phyloP scores from a whole-genome alignment of 2,329 filamentous ascomycete species.

The Cytospora piceicola region DNA sequence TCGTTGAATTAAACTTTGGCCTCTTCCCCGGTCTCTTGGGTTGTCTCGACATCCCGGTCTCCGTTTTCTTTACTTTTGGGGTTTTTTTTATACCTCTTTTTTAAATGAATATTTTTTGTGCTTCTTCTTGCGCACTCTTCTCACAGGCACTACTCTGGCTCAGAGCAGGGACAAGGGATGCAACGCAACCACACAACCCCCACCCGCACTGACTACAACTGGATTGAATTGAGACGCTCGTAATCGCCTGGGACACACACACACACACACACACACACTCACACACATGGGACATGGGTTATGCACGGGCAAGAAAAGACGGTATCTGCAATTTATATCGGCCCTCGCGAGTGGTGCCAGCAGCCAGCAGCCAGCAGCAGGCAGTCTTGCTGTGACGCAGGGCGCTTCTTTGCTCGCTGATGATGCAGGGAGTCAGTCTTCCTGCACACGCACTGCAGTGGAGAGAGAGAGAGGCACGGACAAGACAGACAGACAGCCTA shows the following conservation, averaged over 20 bases:
- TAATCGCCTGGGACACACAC: no score
- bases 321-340: constrained; percentile 12
- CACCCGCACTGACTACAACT: neutral
- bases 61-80: no score
- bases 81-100: no score
- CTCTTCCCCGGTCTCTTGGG: no score
- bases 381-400: neutral
- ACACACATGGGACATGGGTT: no score
- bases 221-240: neutral
- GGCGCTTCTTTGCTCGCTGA: constrained; percentile 7
- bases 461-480: constrained; percentile 9
- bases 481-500: constrained; percentile 10
- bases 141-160: no score
- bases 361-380: neutral
- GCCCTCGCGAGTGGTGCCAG: constrained; percentile 17
- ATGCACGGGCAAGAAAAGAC: neutral
- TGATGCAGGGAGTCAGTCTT: neutral
- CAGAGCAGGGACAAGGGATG: neutral
- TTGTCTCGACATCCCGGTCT: no score
- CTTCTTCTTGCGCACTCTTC: neutral
- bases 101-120: neutral
- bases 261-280: neutral
- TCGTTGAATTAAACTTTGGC: no score
- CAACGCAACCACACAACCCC: neutral
- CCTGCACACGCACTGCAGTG: constrained; percentile 1